Base-by-base conservation (phyloP, 2,329 filamentous ascomycete species). In the Immersiporthe knoxdaviesiana region DNA sequence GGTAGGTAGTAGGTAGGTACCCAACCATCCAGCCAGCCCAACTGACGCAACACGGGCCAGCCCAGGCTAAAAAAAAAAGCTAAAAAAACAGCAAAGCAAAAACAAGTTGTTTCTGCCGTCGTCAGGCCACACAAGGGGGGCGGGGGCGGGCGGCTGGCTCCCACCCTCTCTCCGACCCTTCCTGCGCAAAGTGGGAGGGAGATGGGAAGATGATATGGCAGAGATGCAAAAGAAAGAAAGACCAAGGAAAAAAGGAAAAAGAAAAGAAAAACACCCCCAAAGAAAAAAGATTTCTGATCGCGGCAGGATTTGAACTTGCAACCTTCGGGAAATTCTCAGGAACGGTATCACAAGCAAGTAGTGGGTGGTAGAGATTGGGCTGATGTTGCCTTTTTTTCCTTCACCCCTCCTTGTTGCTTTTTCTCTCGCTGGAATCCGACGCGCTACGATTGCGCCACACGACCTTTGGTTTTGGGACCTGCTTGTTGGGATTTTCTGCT, bases 361-460 rank as follows among this genome's bases (percentile, higher is more conserved):
- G 44, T 6, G 18, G 44, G 16, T 2, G 47, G 21, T n/a, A 5
- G 8, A 35, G 4, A 8, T 35, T n/a, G n/a, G n/a, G n/a, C n/a
- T n/a, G n/a, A n/a, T n/a, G n/a, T n/a, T n/a, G n/a, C n/a, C n/a
- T n/a, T n/a, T n/a, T n/a, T n/a, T 10, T 39, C 37, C 37, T 10
- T 4, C 37, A 10, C 37, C 37, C 11, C 11, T 4, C 11, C 11
- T 39, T 39, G 37, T 10, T 39, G 47, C 6, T 24, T 3, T 30
- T n/a, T n/a, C n/a, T n/a, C n/a, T n/a, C n/a, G n/a, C 61, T 63
- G 61, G 61, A 63, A 63, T 63, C 61, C 37, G 61, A 63, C 61
- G 41, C 56, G 56, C 32, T 59, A 59, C 56, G 27, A 30, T 59
- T 59, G 30, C 56, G 56, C 56, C 56, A 59, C 56, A 18, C 56